Evolutionary conservation across 495 filamentous ascomycete species (phyloP), one percentile per base, ranked within the genome.

Genomic region (Aspergillus mulundensis): DNA sequence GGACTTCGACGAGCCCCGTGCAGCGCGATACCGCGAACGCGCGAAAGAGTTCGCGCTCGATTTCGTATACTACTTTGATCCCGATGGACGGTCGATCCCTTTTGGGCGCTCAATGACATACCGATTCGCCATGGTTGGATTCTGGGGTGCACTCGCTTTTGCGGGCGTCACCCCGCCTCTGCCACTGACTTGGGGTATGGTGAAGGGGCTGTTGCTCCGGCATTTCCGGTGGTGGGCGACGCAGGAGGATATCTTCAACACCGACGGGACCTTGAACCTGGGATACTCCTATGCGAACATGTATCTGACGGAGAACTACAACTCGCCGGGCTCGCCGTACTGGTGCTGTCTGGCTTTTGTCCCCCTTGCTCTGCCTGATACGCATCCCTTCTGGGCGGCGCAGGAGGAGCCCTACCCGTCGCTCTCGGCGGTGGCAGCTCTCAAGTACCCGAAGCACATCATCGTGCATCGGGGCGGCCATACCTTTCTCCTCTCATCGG

Each of bases 281-380:
- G 88, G 88, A 53, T 92, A 89, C 62, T 84, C 80, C 0, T 92
- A 90, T 61, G 84, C 86, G 7, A 91, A 90, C 65, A 88, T 87
- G 81, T 90, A 87, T 63, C 73, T 88, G 60, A 83, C 85, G 3
- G 86, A 92, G 74, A 90, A 90, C 66, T 92, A 91, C 71, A 92
- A 91, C 72, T 87, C 83, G 10, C 86, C 88, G 0, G 87, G 81
- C 11, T 83, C 72, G 11, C 75, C 87, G 55, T 90, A 89, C 67
- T 91, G 87, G 88, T 85, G 84, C 43, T 88, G 88, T 70, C 74
- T 90, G 32, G 82, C 87, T 10, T 91, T 92, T 68, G 84, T 86
- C 45, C 84, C 84, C 30, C 77, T 91, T 11, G 85, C 84, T 1
- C 76, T 88, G 18, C 81, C 86, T 0, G 76, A 81, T 40, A 73